Evolutionary conservation across 1,284 basidiomycete genomes (phyloP).

Genomic region (Ceratobasidium sp.): DNA sequence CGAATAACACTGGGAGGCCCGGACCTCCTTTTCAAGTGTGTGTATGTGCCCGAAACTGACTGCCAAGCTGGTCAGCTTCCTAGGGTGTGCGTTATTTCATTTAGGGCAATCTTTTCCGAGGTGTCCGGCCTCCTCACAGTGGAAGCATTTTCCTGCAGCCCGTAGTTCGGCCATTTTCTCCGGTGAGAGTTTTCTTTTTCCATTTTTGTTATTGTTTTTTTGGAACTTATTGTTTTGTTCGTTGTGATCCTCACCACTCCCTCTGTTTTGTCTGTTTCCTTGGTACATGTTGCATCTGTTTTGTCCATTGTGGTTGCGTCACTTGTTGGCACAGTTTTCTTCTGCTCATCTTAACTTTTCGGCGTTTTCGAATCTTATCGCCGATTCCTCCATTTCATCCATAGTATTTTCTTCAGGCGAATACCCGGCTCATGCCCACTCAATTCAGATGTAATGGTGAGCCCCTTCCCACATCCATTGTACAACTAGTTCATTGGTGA

Average conservation of each 20-base stretch:
- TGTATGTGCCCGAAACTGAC: constrained; percentile 13
- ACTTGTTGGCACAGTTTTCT: background rate
- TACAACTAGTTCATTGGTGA: constrained; percentile 1
- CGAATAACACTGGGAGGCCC: background rate
- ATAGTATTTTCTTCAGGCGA: constrained; percentile 15
- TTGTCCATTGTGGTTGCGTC: background rate
- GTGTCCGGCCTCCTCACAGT: constrained; percentile 27
- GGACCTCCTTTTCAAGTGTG: background rate
- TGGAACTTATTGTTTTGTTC: background rate
- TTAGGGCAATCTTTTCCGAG: constrained; percentile 35
- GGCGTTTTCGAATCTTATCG: background rate
- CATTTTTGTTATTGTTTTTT: no score
- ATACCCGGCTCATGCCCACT: constrained; percentile 28
- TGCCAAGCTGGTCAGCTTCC: background rate
- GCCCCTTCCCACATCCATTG: constrained; percentile 38
- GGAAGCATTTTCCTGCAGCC: constrained; percentile 38
- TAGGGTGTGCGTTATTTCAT: constrained; percentile 8
- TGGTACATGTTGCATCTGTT: background rate
- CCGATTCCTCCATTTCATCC: constrained; percentile 8
- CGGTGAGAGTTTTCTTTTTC: background rate
- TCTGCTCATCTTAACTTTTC: background rate
- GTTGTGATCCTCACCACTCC: background rate
- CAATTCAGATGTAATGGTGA: constrained; percentile 15
- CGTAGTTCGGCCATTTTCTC: constrained; percentile 30
- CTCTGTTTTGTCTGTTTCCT: background rate